Percentiles rank a stretch among this genome's conserved stretches.
These are phyloP conservation scores for Miamiensis avidus DNA, from an alignment of 169 alveolate genomes.

Conservation along the genomic window DNA sequence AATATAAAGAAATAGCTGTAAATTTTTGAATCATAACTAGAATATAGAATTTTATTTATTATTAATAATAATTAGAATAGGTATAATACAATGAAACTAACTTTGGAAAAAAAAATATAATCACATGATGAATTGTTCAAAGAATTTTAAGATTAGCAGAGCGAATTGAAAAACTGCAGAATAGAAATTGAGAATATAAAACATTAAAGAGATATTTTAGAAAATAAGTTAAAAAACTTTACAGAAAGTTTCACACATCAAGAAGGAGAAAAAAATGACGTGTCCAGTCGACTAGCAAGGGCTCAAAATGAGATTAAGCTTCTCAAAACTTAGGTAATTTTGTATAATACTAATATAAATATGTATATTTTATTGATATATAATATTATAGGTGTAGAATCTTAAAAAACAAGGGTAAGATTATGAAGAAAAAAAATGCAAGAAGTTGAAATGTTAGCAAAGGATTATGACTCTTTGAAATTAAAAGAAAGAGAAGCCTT, in stretches of 20 bases:
- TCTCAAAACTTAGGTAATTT: constrained; percentile 4
- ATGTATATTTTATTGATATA: too few species aligned
- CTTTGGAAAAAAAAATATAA: not conserved
- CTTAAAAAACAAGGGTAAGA: not conserved
- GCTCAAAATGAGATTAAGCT: constrained; percentile 22
- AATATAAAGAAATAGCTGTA: constrained; percentile 2
- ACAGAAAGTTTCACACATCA: not conserved
- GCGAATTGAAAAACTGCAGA: not conserved
- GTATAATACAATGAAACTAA: not conserved
- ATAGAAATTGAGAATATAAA: not conserved
- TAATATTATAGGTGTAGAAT: not conserved
- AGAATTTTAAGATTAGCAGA: not conserved
- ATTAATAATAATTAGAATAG: constrained; percentile 9
- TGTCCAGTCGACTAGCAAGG: not conserved
- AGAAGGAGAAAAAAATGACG: constrained; percentile 1
- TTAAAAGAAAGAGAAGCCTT: constrained; percentile 20
- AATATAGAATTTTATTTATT: not conserved
- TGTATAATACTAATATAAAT: too few species aligned
- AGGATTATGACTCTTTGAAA: constrained; percentile 14
- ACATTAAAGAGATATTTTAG: not conserved
- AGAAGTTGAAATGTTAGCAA: not conserved
- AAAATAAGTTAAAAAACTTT: not conserved
- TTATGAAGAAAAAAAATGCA: not conserved
- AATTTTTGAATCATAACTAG: constrained; percentile 12
- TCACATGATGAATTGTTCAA: not conserved